Evolutionary conservation across 2,329 filamentous ascomycete species (phyloP).

Genomic region (Fusarium illudens): DNA sequence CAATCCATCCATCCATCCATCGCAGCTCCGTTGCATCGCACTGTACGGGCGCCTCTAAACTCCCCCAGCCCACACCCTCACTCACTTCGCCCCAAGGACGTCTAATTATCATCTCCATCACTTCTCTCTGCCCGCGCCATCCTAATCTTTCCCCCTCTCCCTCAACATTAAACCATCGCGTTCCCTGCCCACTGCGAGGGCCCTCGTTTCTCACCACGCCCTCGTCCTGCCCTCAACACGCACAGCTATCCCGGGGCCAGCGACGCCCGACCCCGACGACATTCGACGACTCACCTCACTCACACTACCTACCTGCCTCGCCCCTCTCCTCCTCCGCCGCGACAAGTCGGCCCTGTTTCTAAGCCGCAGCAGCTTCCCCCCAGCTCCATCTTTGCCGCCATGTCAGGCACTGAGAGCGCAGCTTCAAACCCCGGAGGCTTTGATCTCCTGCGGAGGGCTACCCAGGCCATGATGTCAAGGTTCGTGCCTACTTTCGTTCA

Average conservation of each 20-base stretch:
- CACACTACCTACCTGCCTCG: conserved; percentile 27
- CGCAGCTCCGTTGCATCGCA: conserved; percentile 32
- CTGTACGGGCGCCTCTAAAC: conserved; percentile 38
- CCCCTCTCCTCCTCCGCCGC: conserved; percentile 33
- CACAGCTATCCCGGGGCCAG: conserved; percentile 25
- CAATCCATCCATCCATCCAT: neutral
- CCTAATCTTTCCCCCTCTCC: conserved; percentile 29
- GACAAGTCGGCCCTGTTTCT: conserved; percentile 34
- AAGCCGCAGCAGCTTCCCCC: conserved; percentile 38
- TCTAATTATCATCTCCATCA: conserved; percentile 43
- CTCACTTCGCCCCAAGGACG: conserved; percentile 42
- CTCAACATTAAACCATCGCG: conserved; percentile 34
- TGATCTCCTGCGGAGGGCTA: conserved; percentile 67
- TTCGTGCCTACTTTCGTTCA: conserved; percentile 51
- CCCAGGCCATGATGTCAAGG: conserved; percentile 72
- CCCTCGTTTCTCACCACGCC: conserved; percentile 14
- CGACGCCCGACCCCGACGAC: conserved; percentile 29
- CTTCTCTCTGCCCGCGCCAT: conserved; percentile 34
- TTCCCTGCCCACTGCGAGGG: conserved; percentile 14
- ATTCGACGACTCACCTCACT: conserved; percentile 31
- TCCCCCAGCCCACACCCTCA: conserved; percentile 42
- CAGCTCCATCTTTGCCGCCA: conserved; percentile 46
- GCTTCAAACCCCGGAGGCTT: conserved; percentile 56
- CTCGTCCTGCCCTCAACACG: conserved; percentile 16
- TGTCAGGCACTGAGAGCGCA: conserved; percentile 60